Percentiles rank a stretch among this genome's conserved stretches.
phyloP scores from a whole-genome alignment of 768 basidiomycete genomes.

The Termitomyces sp. region DNA sequence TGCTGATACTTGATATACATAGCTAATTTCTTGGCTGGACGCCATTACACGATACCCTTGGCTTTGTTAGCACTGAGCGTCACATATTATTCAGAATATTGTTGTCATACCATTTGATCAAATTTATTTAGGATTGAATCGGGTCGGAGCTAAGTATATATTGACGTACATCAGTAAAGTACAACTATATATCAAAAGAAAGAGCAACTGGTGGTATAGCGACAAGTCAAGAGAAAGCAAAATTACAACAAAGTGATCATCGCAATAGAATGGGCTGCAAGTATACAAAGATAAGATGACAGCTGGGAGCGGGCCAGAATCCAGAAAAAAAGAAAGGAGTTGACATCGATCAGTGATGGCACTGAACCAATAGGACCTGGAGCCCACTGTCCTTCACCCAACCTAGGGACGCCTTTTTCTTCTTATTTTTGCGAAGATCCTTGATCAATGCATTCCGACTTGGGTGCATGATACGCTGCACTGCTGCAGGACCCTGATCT shows the following conservation, averaged over 20 bases:
- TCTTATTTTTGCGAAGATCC: slow-evolving; percentile 45
- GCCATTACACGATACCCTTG: background rate
- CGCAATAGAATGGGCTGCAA: background rate
- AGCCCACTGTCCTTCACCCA: slow-evolving; percentile 66
- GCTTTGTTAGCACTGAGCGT: background rate
- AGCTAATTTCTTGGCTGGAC: background rate
- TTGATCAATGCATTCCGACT: slow-evolving; percentile 58
- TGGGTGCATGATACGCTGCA: slow-evolving; percentile 60
- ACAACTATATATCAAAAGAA: background rate
- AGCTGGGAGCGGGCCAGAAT: background rate
- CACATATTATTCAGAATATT: background rate
- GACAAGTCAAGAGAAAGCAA: too few relatives aligned
- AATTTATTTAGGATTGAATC: background rate
- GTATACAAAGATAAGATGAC: background rate
- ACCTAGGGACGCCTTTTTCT: slow-evolving; percentile 39
- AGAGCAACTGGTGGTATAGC: background rate
- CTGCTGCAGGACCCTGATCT: slow-evolving; percentile 55
- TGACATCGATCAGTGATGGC: slow-evolving; percentile 29
- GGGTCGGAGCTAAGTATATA: background rate
- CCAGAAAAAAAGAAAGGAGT: background rate
- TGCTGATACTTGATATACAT: background rate
- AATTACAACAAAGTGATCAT: too few relatives aligned
- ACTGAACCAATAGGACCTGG: slow-evolving; percentile 58
- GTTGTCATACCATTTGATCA: background rate
- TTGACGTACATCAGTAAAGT: background rate